Evolutionary conservation across 2,329 filamentous ascomycete species (phyloP), one percentile per base, ranked within the genome.

Genomic region (Calonectria pteridis): DNA sequence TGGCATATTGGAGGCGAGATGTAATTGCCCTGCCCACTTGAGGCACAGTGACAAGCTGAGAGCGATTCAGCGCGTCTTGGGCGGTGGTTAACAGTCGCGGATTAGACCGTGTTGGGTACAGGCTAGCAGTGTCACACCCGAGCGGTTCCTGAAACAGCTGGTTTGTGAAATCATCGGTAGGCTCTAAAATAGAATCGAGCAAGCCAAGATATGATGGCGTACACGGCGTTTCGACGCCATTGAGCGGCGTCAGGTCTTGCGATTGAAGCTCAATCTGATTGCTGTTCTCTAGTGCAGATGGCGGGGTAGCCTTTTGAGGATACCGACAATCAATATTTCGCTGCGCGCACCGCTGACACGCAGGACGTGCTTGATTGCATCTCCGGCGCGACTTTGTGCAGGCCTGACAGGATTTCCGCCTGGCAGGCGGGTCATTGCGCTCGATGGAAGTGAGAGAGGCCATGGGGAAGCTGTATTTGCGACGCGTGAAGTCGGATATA

Each of bases 361-460:
- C 49, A 6, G 66, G 66, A n/a, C 53, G 66, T 40, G 66, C 66
- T 18, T 50, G 66, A 50, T 69, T 37, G 40, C 66, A 69, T 51
- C 66, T 40, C 40, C 66, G 66, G 1, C 53, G 53, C 28, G 66
- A 49, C 53, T 28, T 59, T 28, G 6, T 28, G 43, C 66, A 69
- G 66, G 29, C 40, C 37, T 35, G 28, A 62, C 66, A 69, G 51
- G 66, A 69, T 53, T 69, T 69, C n/a, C 66, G 53, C 51, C 66
- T 23, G 10, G 20, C 37, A 14, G 51, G 66, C 40, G 66, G 66
- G 40, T 69, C 23, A n/a, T 35, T 37, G 40, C 66, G 66, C 53
- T 69, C 66, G 28, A 62, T 59, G 29, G 66, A 59, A 18, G 66
- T 69, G 28, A 62, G n/a, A 3, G 53, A 62, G 13, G 35, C 35